phyloP scores from a whole-genome alignment of 148 eudicot species.

The Fagopyrum tataricum region DNA sequence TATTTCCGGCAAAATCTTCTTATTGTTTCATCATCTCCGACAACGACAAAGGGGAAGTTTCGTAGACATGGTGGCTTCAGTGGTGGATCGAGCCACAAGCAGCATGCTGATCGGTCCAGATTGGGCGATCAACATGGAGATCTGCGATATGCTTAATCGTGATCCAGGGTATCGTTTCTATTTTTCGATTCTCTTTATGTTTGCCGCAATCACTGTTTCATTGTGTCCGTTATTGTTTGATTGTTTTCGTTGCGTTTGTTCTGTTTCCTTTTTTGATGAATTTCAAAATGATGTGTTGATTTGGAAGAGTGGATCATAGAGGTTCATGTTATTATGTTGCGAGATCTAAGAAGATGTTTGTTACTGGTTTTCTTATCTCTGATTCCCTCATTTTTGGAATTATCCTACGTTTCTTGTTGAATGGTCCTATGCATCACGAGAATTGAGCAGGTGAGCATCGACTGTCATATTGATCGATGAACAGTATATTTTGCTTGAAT shows the following conservation, averaged over 20 bases:
- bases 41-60: neutral
- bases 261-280: neutral
- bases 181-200: neutral
- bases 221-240: neutral
- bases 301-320: neutral
- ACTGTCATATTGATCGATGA: neutral
- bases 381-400: neutral
- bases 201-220: conserved; percentile 3
- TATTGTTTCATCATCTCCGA: neutral
- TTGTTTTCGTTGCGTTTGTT: neutral
- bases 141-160: conserved; percentile 83
- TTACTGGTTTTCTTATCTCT: neutral
- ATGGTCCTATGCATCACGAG: neutral
- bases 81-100: conserved; percentile 87
- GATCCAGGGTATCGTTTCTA: conserved; percentile 58
- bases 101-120: conserved; percentile 85
- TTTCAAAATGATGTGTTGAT: neutral
- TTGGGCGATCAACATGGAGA: conserved; percentile 95
- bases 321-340: neutral
- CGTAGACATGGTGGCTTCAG: conserved; percentile 60
- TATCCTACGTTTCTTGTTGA: no score
- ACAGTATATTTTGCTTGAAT: neutral
- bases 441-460: neutral
- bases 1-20: neutral
- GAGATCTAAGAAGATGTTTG: neutral